A percentile compares a stretch with the other conserved stretches of the same genome.
Evolutionary conservation across 2,329 filamentous ascomycete species (phyloP).

Genomic region (Beauveria asiatica): DNA sequence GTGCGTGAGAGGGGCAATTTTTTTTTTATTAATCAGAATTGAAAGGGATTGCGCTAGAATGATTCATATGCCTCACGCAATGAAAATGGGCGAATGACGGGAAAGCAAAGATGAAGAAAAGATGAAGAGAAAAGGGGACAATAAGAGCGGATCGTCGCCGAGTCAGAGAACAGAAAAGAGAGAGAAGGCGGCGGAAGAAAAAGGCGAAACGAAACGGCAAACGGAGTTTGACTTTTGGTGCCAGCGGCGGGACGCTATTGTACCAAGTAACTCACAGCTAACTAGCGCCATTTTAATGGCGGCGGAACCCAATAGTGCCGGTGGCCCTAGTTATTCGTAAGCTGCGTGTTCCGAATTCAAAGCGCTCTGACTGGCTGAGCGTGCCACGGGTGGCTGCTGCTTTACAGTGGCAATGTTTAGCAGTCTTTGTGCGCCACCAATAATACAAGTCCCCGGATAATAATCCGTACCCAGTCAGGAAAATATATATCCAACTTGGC

Average conservation of each 20-base stretch:
- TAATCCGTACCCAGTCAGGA: background rate
- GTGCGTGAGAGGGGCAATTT: background rate
- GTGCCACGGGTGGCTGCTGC: background rate
- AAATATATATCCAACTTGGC: background rate
- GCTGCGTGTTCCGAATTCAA: conserved; percentile 7
- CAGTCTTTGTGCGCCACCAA: too few relatives aligned
- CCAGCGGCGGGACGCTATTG: background rate
- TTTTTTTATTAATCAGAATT: background rate
- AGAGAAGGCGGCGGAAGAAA: background rate
- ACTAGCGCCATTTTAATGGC: background rate
- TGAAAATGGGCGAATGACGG: background rate
- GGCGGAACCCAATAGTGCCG: conserved; percentile 3
- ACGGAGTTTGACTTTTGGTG: background rate
- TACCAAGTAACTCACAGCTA: background rate
- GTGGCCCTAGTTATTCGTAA: background rate
- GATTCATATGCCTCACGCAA: background rate
- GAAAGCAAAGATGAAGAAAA: background rate
- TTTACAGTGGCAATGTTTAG: background rate
- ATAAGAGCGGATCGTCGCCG: background rate
- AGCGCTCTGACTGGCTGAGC: background rate
- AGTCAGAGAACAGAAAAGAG: background rate
- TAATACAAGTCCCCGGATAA: background rate
- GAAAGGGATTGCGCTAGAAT: background rate
- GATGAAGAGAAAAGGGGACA: background rate
- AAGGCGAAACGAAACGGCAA: background rate